Evolutionary conservation across 2,329 filamentous ascomycete species (phyloP).

Genomic region (Chrysoporthe cubensis): DNA sequence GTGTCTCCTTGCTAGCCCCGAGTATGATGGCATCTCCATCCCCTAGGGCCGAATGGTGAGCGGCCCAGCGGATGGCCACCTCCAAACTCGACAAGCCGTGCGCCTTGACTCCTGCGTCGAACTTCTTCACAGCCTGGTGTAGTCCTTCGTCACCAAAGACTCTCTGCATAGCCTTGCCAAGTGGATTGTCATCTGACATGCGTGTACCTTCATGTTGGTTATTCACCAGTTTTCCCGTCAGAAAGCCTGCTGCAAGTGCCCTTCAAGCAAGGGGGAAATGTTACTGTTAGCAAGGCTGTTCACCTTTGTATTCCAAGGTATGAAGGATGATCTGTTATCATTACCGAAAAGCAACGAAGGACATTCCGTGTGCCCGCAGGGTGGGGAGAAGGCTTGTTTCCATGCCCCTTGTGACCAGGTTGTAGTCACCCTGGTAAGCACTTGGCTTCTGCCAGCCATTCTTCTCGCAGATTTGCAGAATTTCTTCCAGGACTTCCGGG

Average conservation of each 20-base stretch:
- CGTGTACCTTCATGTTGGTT: conserved; percentile 29
- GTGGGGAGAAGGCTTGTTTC: too few relatives aligned
- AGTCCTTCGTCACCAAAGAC: conserved; percentile 24
- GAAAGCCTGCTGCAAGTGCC: conserved; percentile 25
- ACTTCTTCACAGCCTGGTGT: conserved; percentile 23
- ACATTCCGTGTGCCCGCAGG: too few relatives aligned
- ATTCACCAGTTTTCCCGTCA: conserved; percentile 28
- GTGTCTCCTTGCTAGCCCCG: conserved; percentile 28
- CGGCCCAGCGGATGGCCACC: conserved; percentile 26
- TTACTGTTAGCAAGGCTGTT: too few relatives aligned
- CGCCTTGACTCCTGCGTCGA: conserved; percentile 25
- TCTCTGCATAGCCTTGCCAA: conserved; percentile 25
- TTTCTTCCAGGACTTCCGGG: too few relatives aligned
- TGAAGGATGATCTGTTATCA: too few relatives aligned
- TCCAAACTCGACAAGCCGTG: conserved; percentile 26
- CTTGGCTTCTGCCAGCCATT: too few relatives aligned
- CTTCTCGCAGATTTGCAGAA: too few relatives aligned
- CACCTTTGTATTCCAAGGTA: too few relatives aligned
- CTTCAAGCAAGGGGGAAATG: too few relatives aligned
- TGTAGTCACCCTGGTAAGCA: too few relatives aligned
- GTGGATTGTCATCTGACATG: conserved; percentile 26
- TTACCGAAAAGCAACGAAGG: too few relatives aligned
- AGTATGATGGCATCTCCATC: conserved; percentile 17
- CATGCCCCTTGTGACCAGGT: too few relatives aligned
- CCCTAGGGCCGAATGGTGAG: conserved; percentile 14